These are phyloP conservation scores for Neospora caninum DNA, from an alignment of 169 alveolate genomes.

Conservation along the genomic window DNA sequence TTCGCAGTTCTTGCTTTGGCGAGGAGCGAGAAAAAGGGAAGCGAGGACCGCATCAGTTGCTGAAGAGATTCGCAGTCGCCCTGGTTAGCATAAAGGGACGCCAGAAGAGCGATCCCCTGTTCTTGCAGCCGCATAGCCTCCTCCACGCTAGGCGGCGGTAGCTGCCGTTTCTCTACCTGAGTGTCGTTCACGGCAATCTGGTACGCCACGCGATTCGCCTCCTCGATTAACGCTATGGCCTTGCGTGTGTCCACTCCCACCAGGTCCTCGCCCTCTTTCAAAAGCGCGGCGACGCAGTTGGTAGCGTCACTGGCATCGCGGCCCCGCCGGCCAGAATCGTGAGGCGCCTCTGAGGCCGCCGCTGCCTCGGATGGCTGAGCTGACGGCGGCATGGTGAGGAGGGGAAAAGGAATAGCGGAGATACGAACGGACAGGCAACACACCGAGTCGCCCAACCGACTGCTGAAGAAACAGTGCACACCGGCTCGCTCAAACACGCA, in stretches of 20 bases:
- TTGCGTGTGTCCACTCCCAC: background rate
- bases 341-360: too few relatives aligned
- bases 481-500: background rate
- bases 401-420: too few relatives aligned
- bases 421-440: too few relatives aligned
- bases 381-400: background rate
- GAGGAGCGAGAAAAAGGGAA: conserved; percentile 72
- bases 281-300: conserved; percentile 14
- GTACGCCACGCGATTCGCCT: conserved; percentile 11
- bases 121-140: conserved; percentile 57
- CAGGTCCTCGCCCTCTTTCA: background rate
- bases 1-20: conserved; percentile 85
- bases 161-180: background rate
- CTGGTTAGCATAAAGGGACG: conserved; percentile 53
- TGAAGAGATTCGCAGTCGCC: conserved; percentile 2
- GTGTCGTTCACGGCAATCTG: background rate
- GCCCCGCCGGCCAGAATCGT: background rate
- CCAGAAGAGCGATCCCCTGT: conserved; percentile 36
- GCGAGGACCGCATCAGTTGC: conserved; percentile 27
- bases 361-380: background rate
- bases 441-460: background rate
- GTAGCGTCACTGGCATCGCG: background rate
- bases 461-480: background rate
- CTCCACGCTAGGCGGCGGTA: background rate
- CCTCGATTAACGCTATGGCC: background rate